Evolutionary conservation across 306 rosid genomes (phyloP).

Genomic region (Hylodesmum podocarpum): DNA sequence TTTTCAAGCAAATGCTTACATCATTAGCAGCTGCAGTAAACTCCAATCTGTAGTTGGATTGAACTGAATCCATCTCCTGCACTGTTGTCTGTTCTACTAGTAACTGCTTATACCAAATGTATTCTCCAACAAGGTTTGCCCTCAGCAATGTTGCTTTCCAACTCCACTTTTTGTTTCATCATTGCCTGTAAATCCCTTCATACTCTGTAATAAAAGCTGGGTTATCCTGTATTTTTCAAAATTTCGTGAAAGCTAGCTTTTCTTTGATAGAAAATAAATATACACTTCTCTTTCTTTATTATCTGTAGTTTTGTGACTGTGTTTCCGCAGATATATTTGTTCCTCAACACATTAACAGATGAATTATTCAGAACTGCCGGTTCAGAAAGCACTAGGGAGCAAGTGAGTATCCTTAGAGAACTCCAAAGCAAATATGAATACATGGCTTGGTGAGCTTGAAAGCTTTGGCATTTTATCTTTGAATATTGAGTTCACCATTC

Average conservation of each 20-base stretch:
- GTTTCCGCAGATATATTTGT: neutral
- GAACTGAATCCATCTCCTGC: conserved; percentile 34
- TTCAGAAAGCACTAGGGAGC: neutral
- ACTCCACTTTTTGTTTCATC: neutral
- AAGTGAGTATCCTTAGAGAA: neutral
- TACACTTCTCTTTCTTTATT: neutral
- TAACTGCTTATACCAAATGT: conserved; percentile 26
- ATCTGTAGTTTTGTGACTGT: neutral
- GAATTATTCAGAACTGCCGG: neutral
- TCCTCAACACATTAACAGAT: neutral
- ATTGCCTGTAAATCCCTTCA: conserved; percentile 29
- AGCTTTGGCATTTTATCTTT: neutral
- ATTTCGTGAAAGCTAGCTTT: neutral
- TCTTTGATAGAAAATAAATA: neutral
- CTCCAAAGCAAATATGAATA: neutral
- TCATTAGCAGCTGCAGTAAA: conserved; percentile 31
- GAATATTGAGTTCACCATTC: neutral
- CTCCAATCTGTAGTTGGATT: conserved; percentile 33
- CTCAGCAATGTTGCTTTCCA: conserved; percentile 8
- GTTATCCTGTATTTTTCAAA: conserved; percentile 18
- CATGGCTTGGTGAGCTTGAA: conserved; percentile 5
- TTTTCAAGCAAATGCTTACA: conserved; percentile 32
- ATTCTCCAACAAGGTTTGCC: conserved; percentile 31
- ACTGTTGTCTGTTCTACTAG: conserved; percentile 29
- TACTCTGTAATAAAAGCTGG: conserved; percentile 19